These are phyloP conservation scores for Fusarium illudens DNA, from an alignment of 2,329 filamentous ascomycete species.

Conservation along the genomic window DNA sequence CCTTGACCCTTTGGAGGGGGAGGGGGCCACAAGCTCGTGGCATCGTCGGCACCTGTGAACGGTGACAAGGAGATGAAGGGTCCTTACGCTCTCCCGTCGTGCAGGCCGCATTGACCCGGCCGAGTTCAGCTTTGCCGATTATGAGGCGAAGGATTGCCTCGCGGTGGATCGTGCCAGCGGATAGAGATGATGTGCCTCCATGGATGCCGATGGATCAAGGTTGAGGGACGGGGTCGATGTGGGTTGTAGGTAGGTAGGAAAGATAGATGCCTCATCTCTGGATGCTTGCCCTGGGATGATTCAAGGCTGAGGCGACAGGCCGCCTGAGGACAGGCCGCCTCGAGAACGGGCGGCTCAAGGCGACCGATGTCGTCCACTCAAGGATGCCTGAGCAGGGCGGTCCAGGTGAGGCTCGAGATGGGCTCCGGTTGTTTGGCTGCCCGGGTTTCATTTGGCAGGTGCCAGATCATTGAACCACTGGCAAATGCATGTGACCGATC, in stretches of 20 bases:
- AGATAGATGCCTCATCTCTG: background rate
- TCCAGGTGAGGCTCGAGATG: slow-evolving; percentile 18
- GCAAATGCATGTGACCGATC: slow-evolving; percentile 43
- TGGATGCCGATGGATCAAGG: background rate
- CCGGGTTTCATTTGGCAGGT: slow-evolving; percentile 14
- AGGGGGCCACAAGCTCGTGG: slow-evolving; percentile 28
- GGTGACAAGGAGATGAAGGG: slow-evolving; percentile 20
- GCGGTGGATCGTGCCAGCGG: slow-evolving; percentile 27
- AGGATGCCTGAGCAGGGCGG: slow-evolving; percentile 21
- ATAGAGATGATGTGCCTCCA: slow-evolving; percentile 13
- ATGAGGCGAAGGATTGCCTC: slow-evolving; percentile 32
- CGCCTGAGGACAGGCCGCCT: slow-evolving; percentile 15
- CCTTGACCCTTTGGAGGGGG: slow-evolving; percentile 18
- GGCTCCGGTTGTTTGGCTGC: background rate
- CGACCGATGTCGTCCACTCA: background rate
- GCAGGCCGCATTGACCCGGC: slow-evolving; percentile 25
- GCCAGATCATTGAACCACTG: slow-evolving; percentile 37
- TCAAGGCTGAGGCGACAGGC: slow-evolving; percentile 20
- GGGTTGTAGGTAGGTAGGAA: too few species aligned
- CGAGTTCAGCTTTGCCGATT: slow-evolving; percentile 36
- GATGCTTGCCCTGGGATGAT: background rate
- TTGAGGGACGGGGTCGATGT: slow-evolving; percentile 8
- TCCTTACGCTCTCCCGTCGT: slow-evolving; percentile 22
- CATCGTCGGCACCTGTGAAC: slow-evolving; percentile 32
- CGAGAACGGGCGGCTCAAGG: too few species aligned